A percentile compares a stretch with the other conserved stretches of the same genome.
These are phyloP conservation scores for Daldinia caldariorum DNA, from an alignment of 495 filamentous ascomycete species.

Conservation along the genomic window DNA sequence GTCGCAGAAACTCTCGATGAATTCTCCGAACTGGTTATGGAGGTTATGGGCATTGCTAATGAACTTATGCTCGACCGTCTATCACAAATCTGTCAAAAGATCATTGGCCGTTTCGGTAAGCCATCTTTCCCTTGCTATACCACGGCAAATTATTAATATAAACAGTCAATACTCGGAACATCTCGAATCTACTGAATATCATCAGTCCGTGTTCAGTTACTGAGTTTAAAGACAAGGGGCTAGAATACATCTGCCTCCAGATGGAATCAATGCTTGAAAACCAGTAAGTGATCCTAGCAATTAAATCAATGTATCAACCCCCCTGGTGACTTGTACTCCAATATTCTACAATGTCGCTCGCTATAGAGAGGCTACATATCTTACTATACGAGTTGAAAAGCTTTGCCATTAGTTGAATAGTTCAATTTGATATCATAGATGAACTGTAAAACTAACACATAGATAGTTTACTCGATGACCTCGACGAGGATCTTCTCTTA, in stretches of 20 bases:
- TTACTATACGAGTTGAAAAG: background rate
- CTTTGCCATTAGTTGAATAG: background rate
- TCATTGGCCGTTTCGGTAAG: slow-evolving; percentile 79
- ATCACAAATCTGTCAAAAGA: slow-evolving; percentile 86
- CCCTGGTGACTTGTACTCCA: background rate
- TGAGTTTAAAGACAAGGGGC: slow-evolving; percentile 85
- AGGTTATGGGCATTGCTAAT: slow-evolving; percentile 88
- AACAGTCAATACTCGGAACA: slow-evolving; percentile 83
- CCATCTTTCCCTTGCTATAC: background rate
- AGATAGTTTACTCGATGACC: slow-evolving; percentile 71
- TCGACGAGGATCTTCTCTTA: slow-evolving; percentile 82
- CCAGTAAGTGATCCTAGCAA: slow-evolving; percentile 61
- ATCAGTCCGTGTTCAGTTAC: slow-evolving; percentile 82
- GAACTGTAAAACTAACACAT: slow-evolving; percentile 21
- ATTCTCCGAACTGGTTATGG: slow-evolving; percentile 88
- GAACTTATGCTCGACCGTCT: slow-evolving; percentile 95
- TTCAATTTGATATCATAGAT: background rate
- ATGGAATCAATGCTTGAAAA: slow-evolving; percentile 91
- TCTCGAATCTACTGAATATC: slow-evolving; percentile 82
- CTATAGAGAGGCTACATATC: too few species aligned
- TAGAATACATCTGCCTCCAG: slow-evolving; percentile 93
- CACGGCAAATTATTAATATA: slow-evolving; percentile 39
- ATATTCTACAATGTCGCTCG: too few species aligned
- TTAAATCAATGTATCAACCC: background rate
- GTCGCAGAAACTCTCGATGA: slow-evolving; percentile 76